Percentiles rank a stretch among this genome's conserved stretches.
These are phyloP conservation scores for Actinomortierella wolfii DNA, from an alignment of 371 early-diverging fungal genomes.

Conservation along the genomic window DNA sequence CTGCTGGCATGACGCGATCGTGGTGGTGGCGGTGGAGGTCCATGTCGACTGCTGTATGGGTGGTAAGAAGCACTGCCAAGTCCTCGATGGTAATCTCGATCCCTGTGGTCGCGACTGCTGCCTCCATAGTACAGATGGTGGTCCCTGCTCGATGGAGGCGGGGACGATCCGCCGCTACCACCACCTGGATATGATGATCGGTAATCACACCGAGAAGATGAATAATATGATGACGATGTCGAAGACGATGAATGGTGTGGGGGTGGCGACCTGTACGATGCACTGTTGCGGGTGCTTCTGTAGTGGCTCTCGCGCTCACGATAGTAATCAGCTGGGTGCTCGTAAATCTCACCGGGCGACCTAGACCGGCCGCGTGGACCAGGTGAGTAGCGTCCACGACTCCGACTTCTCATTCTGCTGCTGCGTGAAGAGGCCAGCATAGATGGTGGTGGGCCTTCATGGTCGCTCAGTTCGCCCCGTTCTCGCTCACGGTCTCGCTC, in stretches of 20 bases:
- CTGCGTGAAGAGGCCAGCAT: background rate
- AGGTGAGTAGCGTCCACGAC: background rate
- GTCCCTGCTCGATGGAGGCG: conserved; percentile 12
- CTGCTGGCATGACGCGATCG: conserved; percentile 42
- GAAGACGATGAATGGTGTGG: conserved; percentile 32
- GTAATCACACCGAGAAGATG: too few species aligned
- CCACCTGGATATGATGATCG: too few species aligned
- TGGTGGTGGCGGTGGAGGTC: conserved; percentile 43
- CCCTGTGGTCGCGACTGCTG: conserved; percentile 3
- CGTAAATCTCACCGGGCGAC: conserved; percentile 27
- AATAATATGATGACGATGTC: conserved; percentile 4
- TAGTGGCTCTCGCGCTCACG: conserved; percentile 41
- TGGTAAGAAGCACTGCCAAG: conserved; percentile 27
- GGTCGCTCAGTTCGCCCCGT: background rate
- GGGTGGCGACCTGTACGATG: conserved; percentile 40
- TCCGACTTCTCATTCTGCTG: background rate
- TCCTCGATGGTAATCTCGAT: conserved; percentile 38
- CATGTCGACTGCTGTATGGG: conserved; percentile 13
- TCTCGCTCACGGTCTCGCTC: background rate
- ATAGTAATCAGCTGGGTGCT: conserved; percentile 40
- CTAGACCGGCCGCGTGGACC: background rate
- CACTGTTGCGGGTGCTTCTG: conserved; percentile 11
- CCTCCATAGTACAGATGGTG: conserved; percentile 34
- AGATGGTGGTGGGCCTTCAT: conserved; percentile 3
- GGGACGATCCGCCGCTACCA: too few species aligned